Evolutionary conservation across 768 basidiomycete species (phyloP).

Genomic region (Termitomyces sp.): DNA sequence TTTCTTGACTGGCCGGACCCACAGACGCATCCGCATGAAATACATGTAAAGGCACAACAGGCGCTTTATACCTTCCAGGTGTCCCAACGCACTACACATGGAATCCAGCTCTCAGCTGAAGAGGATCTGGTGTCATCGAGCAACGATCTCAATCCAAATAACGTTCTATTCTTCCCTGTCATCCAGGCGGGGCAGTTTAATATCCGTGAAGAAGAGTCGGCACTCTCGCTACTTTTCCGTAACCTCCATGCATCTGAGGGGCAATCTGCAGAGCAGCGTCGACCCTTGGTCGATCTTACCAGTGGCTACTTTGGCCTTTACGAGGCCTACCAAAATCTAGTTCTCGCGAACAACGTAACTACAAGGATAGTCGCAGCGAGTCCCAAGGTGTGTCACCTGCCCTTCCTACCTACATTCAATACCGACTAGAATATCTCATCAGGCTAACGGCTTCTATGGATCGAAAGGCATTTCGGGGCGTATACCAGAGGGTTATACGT

Average conservation of each 20-base stretch:
- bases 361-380: conserved; percentile 82
- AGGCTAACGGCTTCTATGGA: conserved; percentile 97
- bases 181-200: conserved; percentile 90
- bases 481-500: conserved; percentile 94
- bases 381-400: conserved; percentile 63
- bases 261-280: background rate
- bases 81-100: conserved; percentile 24
- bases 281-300: conserved; percentile 76
- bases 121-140: conserved; percentile 19
- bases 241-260: conserved; percentile 1
- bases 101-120: background rate
- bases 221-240: conserved; percentile 54
- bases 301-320: conserved; percentile 95
- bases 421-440: background rate
- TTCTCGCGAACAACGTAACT: conserved; percentile 55
- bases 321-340: conserved; percentile 70
- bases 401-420: background rate
- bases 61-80: conserved; percentile 64
- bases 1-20: conserved; percentile 66
- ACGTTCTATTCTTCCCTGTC: conserved; percentile 69
- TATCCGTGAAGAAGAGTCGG: conserved; percentile 80
- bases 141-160: conserved; percentile 1
- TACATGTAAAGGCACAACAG: conserved; percentile 57
- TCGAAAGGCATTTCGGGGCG: conserved; percentile 88
- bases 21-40: conserved; percentile 64